Evolutionary conservation across 371 early-diverging fungal genomes (phyloP).

Genomic region (Basidiobolus meristosporus): DNA sequence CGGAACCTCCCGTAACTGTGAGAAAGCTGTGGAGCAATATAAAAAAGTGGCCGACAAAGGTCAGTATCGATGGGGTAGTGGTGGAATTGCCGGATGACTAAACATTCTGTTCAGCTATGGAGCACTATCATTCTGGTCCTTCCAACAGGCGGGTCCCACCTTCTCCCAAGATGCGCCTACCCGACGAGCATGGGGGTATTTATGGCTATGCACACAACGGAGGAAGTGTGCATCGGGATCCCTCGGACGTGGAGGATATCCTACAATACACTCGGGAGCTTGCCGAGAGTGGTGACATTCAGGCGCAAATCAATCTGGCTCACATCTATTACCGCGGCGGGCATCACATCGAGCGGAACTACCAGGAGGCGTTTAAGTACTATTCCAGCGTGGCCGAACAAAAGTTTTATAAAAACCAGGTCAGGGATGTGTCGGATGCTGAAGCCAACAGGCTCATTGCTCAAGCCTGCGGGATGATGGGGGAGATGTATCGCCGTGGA

Average conservation of each 20-base stretch:
- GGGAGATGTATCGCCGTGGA: slow-evolving; percentile 81
- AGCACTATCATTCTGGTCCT: slow-evolving; percentile 50
- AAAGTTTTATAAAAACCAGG: slow-evolving; percentile 5
- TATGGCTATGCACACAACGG: slow-evolving; percentile 54
- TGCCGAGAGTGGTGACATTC: slow-evolving; percentile 44
- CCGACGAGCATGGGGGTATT: slow-evolving; percentile 62
- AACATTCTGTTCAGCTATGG: slow-evolving; percentile 24
- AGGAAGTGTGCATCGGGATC: slow-evolving; percentile 11
- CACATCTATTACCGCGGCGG: slow-evolving; percentile 67
- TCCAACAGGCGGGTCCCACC: slow-evolving; percentile 65
- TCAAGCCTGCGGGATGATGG: slow-evolving; percentile 59
- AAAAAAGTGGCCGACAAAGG: slow-evolving; percentile 59
- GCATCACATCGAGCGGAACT: slow-evolving; percentile 36
- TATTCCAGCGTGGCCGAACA: slow-evolving; percentile 20
- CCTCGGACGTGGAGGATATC: slow-evolving; percentile 50
- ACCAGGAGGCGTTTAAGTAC: slow-evolving; percentile 33
- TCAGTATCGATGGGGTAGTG: slow-evolving; percentile 5
- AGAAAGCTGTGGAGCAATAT: slow-evolving; percentile 58
- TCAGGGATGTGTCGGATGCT: slow-evolving; percentile 2
- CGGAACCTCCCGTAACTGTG: slow-evolving; percentile 59
- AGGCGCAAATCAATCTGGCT: slow-evolving; percentile 45
- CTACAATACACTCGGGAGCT: slow-evolving; percentile 54
- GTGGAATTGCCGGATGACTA: not conserved
- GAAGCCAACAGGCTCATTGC: slow-evolving; percentile 20
- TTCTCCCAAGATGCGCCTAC: slow-evolving; percentile 38